Evolutionary conservation across 2,329 filamentous ascomycete species (phyloP), one percentile per base, ranked within the genome.

Genomic region (Graphilbum fragrans): DNA sequence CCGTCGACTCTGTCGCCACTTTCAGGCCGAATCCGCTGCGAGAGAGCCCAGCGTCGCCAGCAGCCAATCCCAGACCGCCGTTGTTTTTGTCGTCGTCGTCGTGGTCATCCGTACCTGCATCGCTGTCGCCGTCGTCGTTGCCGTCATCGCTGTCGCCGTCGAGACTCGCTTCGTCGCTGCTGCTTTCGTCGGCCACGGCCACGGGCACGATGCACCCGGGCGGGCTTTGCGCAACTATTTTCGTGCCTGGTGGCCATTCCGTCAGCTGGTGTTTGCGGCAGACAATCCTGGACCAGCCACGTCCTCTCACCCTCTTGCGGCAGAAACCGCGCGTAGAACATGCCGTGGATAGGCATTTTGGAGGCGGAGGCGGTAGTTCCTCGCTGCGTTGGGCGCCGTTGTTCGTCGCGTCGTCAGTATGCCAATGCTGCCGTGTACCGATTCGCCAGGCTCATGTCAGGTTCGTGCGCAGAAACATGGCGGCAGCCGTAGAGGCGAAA

Each of bases 291-390:
- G 36, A n/a, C n/a, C 34, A 41, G 39, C 21, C n/a, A n/a, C n/a
- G 14, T 14, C n/a, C 29, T 31, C 51, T 49, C 57, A 77, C 77
- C 78, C 66, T 80, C 69, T 52, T 77, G 66, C 16, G 77, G 74
- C 47, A 82, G 71, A 60, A 83, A 83, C 37, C 77, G 67, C 38
- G 79, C 77, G 56, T 81, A 82, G 53, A 82, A 82, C 44, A 83
- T 82, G 50, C 74, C 77, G 55, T 79, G 74, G 41, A 83, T 82
- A 74, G 80, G 80, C 52, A 52, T 60, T 16, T 9, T 39, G 10
- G 23, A 10, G 6, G 29, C 6, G 5, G 29, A 27, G 23, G 7
- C 23, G 23, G n/a, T n/a, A n/a, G n/a, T n/a, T n/a, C n/a, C n/a
- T n/a, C n/a, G n/a, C n/a, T n/a, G n/a, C n/a, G n/a, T n/a, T n/a